Conservation (phyloP, 306 rosid species). For the Glycine soja region DNA sequence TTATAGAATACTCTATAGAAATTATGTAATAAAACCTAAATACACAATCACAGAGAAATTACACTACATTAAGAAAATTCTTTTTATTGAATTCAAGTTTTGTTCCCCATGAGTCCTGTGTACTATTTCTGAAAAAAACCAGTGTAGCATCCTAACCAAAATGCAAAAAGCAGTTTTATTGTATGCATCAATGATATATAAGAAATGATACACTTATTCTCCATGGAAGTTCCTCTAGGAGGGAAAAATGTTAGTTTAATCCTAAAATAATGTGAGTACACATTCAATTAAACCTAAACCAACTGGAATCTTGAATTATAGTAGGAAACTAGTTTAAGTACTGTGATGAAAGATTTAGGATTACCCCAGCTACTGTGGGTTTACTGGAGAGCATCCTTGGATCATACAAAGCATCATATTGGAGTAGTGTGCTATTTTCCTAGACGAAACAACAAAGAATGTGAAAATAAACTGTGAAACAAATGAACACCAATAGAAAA, state of each 20-base stretch:
- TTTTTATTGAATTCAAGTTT: constrained; percentile 30
- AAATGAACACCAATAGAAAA: constrained; percentile 3
- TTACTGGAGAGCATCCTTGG: constrained; percentile 29
- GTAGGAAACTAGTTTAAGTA: not conserved
- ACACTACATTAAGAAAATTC: too few relatives aligned
- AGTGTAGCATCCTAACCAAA: constrained; percentile 53
- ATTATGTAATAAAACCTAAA: constrained; percentile 22
- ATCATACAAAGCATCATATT: constrained; percentile 37
- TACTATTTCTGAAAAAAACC: constrained; percentile 43
- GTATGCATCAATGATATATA: not conserved
- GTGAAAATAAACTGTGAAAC: constrained; percentile 22
- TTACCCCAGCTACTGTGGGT: constrained; percentile 44
- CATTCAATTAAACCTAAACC: constrained; percentile 28
- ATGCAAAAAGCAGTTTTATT: constrained; percentile 12
- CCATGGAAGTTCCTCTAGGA: not conserved
- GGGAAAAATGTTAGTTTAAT: not conserved
- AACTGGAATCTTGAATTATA: constrained; percentile 24
- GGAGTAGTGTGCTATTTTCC: constrained; percentile 36
- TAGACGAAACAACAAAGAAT: constrained; percentile 42
- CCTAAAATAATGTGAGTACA: constrained; percentile 1
- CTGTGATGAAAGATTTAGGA: constrained; percentile 14
- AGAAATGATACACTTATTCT: constrained; percentile 23
- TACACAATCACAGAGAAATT: not conserved
- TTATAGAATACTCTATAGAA: not conserved
- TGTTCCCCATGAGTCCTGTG: constrained; percentile 34